These are phyloP conservation scores for Eucalyptus camaldulensis DNA, from an alignment of 345 rosid species.

Conservation along the genomic window DNA sequence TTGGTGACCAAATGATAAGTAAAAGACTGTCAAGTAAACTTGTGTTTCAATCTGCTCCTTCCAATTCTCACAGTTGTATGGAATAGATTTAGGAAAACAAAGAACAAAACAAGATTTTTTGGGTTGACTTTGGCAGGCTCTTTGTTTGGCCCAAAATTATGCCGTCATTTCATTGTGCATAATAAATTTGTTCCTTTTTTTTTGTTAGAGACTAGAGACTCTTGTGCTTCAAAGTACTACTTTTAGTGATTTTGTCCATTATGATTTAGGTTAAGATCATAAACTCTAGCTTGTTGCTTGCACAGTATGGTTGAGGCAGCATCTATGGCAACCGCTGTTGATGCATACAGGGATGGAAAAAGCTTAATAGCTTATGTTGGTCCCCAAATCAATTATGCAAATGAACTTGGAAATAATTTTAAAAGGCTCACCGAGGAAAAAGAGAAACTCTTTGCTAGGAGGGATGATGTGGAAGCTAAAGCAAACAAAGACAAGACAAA, in stretches of 20 bases:
- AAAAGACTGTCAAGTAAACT: too few species aligned
- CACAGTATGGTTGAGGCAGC: slow-evolving; percentile 1
- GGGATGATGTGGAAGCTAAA: not conserved
- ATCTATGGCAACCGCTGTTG: not conserved
- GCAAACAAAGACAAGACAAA: not conserved
- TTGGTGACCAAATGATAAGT: too few species aligned
- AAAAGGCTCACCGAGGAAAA: not conserved
- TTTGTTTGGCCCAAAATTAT: too few species aligned
- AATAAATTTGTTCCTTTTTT: too few species aligned
- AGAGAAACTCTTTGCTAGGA: slow-evolving; percentile 1
- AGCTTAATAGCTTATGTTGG: not conserved
- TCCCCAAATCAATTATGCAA: not conserved
- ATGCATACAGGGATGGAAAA: not conserved
- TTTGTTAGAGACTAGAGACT: not conserved
- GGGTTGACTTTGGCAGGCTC: too few species aligned
- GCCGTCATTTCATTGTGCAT: too few species aligned
- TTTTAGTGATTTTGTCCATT: not conserved
- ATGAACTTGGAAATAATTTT: not conserved
- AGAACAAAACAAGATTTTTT: too few species aligned
- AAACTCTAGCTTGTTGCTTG: not conserved
- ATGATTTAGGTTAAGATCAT: not conserved
- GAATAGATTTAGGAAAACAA: too few species aligned
- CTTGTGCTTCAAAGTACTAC: not conserved
- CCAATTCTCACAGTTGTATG: too few species aligned
- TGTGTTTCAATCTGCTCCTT: too few species aligned